These are phyloP conservation scores for Straminergon stramineum DNA, from an alignment of 225 moss, liverwort and hornwort genomes.

Conservation along the genomic window DNA sequence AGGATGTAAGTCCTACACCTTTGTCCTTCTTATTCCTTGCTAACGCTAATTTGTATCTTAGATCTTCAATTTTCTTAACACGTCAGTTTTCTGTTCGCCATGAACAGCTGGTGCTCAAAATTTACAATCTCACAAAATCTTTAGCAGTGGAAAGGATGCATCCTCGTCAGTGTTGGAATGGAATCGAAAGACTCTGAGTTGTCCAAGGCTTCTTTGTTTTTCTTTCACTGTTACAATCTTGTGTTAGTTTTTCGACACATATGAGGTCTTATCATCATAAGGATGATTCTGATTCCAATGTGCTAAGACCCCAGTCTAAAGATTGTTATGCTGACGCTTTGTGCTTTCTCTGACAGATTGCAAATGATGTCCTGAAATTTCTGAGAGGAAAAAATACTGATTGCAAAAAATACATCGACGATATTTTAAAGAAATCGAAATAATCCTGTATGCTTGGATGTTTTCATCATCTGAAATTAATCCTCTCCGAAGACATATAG, in stretches of 20 bases:
- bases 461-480: background rate
- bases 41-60: background rate
- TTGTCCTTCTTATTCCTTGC: background rate
- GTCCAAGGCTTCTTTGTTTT: background rate
- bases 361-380: background rate
- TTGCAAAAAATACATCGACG: background rate
- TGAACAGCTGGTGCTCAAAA: background rate
- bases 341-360: conserved; percentile 9
- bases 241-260: background rate
- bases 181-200: background rate
- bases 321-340: background rate
- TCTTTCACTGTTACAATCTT: background rate
- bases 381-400: background rate
- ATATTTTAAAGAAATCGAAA: accelerated
- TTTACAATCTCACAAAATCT: background rate
- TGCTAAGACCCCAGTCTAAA: background rate
- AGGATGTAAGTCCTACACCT: background rate
- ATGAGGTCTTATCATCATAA: background rate
- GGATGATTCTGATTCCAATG: background rate
- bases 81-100: background rate
- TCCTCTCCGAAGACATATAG: background rate
- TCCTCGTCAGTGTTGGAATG: background rate
- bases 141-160: background rate
- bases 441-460: background rate
- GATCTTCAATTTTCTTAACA: background rate